These are phyloP conservation scores for Aspergillus leporis DNA, from an alignment of 495 filamentous ascomycete genomes.

Conservation along the genomic window DNA sequence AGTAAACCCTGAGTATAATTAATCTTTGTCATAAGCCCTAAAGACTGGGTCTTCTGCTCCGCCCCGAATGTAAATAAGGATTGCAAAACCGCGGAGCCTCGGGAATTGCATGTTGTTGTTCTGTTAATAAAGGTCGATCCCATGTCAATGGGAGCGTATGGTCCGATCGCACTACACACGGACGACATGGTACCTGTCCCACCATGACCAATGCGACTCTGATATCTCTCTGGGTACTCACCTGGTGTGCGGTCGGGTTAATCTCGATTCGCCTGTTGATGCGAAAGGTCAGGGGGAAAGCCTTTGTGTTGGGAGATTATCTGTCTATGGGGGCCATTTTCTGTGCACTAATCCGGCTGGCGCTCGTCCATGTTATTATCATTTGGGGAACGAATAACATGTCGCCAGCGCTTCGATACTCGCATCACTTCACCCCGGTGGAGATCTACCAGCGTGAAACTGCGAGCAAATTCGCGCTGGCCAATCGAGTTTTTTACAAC, in stretches of 20 bases:
- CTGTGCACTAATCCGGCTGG: conserved; percentile 25
- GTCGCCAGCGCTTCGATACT: conserved; percentile 13
- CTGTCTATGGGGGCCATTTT: conserved; percentile 27
- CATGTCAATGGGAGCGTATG: background rate
- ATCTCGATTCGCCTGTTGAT: conserved; percentile 27
- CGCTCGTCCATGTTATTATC: conserved; percentile 34
- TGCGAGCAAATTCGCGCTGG: conserved; percentile 32
- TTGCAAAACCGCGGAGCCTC: background rate
- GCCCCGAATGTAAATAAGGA: background rate
- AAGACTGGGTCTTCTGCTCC: background rate
- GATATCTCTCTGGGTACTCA: conserved; percentile 32
- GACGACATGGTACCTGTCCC: conserved; percentile 1
- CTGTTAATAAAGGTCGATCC: background rate
- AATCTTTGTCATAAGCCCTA: background rate
- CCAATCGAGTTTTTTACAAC: conserved; percentile 33
- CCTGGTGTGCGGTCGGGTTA: conserved; percentile 23
- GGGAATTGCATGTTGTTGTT: background rate
- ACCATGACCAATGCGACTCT: conserved; percentile 20
- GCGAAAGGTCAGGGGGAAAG: conserved; percentile 23
- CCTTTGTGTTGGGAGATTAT: conserved; percentile 29
- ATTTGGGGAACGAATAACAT: conserved; percentile 41
- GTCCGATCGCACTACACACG: background rate
- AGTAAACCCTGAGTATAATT: background rate
- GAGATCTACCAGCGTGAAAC: conserved; percentile 35
- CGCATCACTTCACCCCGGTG: conserved; percentile 23